Evolutionary conservation across 1,284 basidiomycete genomes (phyloP), one percentile per base, ranked within the genome.

Genomic region (Leccinum pachyderme): DNA sequence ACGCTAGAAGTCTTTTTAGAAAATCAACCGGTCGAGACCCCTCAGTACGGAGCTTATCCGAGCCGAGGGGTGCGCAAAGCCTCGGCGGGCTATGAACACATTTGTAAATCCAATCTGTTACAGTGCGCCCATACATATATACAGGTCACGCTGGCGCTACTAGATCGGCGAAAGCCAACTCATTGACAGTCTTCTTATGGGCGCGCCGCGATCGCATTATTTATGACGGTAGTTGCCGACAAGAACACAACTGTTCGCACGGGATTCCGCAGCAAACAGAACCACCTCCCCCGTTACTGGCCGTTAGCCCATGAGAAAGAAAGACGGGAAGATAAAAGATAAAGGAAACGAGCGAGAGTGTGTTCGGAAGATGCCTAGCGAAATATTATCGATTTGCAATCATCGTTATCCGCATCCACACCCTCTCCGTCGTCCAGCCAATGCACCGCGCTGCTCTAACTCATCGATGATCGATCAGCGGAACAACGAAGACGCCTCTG

Each of bases 31-130:
- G 50, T 53, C 63, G 43, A 63, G 60, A 54, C 53, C n/a, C 9
- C 4, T 37, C n/a, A 8, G 15, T 5, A 11, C 51, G 61, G 61
- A 63, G 47, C 61, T 49, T 47, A 51, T 41, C 51, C 60, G 48
- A 2, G 35, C 64, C 48, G 50, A 53, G 60, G 63, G 62, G 45
- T 60, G 35, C 60, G 49, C 52, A 43, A 50, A 18, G 18, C 13
- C 35, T 37, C 2, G 35, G 50, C 35, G 15, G 46, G 25, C 5
- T 15, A 24, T 18, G 18, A 18, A 18, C 9, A 18, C 37, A 39
- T 39, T 18, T 39, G 37, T 39, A n/a, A 39, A 39, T 39, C 18
- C 2, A 6, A 18, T 39, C 37, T 39, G 37, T 39, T 39, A 18
- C 18, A 39, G 37, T 12, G 22, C 37, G 43, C 44, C 44, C 33